These are phyloP conservation scores for Penicillium sp. DNA, from an alignment of 2,329 filamentous ascomycete genomes.

Conservation along the genomic window DNA sequence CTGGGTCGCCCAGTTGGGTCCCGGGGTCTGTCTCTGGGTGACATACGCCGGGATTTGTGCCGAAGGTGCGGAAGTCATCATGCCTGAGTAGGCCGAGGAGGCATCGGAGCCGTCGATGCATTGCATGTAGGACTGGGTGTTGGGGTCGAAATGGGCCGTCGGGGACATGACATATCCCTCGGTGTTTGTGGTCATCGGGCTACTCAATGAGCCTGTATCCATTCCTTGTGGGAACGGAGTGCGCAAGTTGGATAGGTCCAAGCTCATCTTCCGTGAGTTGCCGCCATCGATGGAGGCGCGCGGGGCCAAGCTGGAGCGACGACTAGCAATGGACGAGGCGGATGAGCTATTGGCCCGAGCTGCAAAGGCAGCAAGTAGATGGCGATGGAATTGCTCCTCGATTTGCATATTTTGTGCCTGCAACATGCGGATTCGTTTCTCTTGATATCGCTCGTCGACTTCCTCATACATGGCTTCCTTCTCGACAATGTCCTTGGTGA, in stretches of 20 bases:
- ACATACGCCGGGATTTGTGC: slow-evolving; percentile 31
- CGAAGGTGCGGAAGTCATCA: slow-evolving; percentile 17
- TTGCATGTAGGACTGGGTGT: slow-evolving; percentile 23
- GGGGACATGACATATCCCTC: slow-evolving; percentile 29
- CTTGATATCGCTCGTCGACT: slow-evolving; percentile 70
- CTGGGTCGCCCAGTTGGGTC: slow-evolving; percentile 16
- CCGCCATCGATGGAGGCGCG: slow-evolving; percentile 27
- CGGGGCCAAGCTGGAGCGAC: slow-evolving; percentile 27
- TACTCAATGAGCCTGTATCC: slow-evolving; percentile 23
- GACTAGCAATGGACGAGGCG: slow-evolving; percentile 26
- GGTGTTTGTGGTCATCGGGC: slow-evolving; percentile 21
- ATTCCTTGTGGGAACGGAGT: slow-evolving; percentile 28
- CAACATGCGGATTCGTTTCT: slow-evolving; percentile 40
- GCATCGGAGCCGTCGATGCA: slow-evolving; percentile 17
- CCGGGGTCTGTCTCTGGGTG: slow-evolving; percentile 20
- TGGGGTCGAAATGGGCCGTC: slow-evolving; percentile 20
- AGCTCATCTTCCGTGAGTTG: slow-evolving; percentile 34
- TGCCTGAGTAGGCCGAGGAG: slow-evolving; percentile 20
- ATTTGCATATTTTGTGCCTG: slow-evolving; percentile 39
- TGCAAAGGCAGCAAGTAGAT: slow-evolving; percentile 37
- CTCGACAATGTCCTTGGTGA: slow-evolving; percentile 81
- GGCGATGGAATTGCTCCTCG: slow-evolving; percentile 37
- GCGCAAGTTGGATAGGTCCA: slow-evolving; percentile 33
- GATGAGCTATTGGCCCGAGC: slow-evolving; percentile 18
- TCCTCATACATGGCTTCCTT: slow-evolving; percentile 97